Evolutionary conservation across 768 basidiomycete genomes (phyloP).

Genomic region (Gyrodon lividus): DNA sequence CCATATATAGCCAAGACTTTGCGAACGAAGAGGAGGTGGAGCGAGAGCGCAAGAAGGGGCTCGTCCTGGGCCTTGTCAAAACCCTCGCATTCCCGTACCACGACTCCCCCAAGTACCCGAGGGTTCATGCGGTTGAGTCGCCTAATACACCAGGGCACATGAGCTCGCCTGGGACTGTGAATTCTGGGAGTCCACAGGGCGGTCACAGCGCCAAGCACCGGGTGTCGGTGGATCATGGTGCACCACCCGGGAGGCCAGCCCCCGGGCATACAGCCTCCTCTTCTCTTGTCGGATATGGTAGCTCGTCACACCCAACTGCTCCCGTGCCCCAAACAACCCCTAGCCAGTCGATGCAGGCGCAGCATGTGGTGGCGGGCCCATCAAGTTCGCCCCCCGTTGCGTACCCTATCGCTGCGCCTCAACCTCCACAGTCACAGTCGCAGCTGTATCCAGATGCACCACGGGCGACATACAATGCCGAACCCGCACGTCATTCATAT

Average conservation of each 20-base stretch:
- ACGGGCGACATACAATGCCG: constrained; percentile 19
- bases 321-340: constrained; percentile 16
- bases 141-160: constrained; percentile 44
- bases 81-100: constrained; percentile 84
- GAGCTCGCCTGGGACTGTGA: constrained; percentile 58
- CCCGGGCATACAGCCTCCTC: constrained; percentile 17
- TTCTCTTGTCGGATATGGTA: constrained; percentile 26
- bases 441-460: constrained; percentile 27
- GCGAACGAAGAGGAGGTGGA: constrained; percentile 46
- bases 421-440: constrained; percentile 22
- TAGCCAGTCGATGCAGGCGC: constrained; percentile 21
- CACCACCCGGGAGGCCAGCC: constrained; percentile 16
- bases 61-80: constrained; percentile 64
- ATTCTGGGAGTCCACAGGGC: constrained; percentile 53
- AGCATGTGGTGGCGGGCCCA: constrained; percentile 15
- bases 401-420: constrained; percentile 21
- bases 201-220: constrained; percentile 18
- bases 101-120: constrained; percentile 56
- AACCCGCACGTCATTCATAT: constrained; percentile 24
- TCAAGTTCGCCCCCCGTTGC: constrained; percentile 25
- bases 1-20: constrained; percentile 69
- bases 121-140: constrained; percentile 45
- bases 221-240: constrained; percentile 27
- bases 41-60: constrained; percentile 58
- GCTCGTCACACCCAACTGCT: constrained; percentile 2